Evolutionary conservation across 345 rosid genomes (phyloP), one percentile per base, ranked within the genome.

Genomic region (Carallia brachiata): DNA sequence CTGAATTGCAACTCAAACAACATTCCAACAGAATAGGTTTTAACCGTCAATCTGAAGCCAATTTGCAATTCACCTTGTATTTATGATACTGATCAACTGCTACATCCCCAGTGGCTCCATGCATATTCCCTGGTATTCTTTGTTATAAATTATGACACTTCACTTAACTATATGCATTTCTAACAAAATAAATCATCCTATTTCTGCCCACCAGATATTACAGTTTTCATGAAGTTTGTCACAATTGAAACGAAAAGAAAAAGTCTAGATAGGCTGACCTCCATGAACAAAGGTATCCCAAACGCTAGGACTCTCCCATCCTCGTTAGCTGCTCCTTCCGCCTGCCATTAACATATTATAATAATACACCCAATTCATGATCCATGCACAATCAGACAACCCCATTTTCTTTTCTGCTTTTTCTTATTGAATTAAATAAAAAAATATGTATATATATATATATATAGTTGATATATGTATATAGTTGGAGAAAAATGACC

Each of bases 11-110:
- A 56, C 28, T 56, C 34, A 56, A 23, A 30, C 31, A n/a, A 61
- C 13, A 50, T 28, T 52, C 31, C 1, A n/a, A 18, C 58, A 66
- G 65, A 50, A 28, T 30, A 50, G 15, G 19, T 12, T 12, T 23
- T 6, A 23, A 32, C 39, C 1, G 16, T 27, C 32, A 27, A 27
- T 6, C 31, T 56, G 7, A 56, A 27, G 31, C 28, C 15, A 17
- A 65, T 40, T 57, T 44, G 58, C 31, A 7, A 6, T 53, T 52
- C 31, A 85, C 95, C 90, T 85, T 87, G 87, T 85, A 89, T 61
- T 85, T 87, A 77, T 85, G 90, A 71, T 89, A 87, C 65, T 69
- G 72, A 50, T 85, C 90, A 62, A 80, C 84, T 17, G 94, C 81
- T 6, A 81, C 72, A 66, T 87, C 88, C 65, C 83, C 90, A 3